phyloP scores from a whole-genome alignment of 371 early-diverging fungal genomes.

The Amoeboaphelidium occidentale region DNA sequence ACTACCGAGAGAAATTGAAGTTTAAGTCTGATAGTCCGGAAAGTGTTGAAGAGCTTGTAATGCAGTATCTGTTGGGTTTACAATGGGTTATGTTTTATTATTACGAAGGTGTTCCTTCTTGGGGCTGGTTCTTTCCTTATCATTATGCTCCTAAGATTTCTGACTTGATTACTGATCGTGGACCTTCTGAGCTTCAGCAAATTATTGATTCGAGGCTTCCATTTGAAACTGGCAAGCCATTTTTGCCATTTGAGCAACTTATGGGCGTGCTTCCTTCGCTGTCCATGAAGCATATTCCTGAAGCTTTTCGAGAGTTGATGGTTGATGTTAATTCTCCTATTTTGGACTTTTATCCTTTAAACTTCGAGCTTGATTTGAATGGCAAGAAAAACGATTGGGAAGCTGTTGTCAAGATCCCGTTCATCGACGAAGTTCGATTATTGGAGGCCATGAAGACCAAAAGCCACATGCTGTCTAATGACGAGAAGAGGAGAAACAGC shows the following conservation, averaged over 20 bases:
- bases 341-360: constrained; percentile 75
- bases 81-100: constrained; percentile 97
- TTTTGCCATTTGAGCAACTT: constrained; percentile 88
- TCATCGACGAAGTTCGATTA: constrained; percentile 62
- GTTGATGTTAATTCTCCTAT: constrained; percentile 57
- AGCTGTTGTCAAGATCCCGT: constrained; percentile 82
- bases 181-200: no score
- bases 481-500: background rate
- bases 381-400: constrained; percentile 97
- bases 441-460: constrained; percentile 43
- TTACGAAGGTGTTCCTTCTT: constrained; percentile 75
- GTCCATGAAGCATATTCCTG: constrained; percentile 53
- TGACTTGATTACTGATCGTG: constrained; percentile 39
- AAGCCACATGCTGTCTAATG: constrained; percentile 33
- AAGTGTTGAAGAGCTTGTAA: constrained; percentile 5
- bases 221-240: constrained; percentile 60
- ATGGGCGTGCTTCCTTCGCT: constrained; percentile 93
- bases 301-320: constrained; percentile 56
- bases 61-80: constrained; percentile 85
- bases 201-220: constrained; percentile 37
- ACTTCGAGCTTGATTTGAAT: constrained; percentile 83
- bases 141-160: constrained; percentile 93
- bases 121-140: constrained; percentile 97
- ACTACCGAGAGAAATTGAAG: constrained; percentile 11
- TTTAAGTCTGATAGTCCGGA: constrained; percentile 2